Evolutionary conservation across 176 grass and related monocot genomes (phyloP).

Genomic region (Aechmea fasciata): DNA sequence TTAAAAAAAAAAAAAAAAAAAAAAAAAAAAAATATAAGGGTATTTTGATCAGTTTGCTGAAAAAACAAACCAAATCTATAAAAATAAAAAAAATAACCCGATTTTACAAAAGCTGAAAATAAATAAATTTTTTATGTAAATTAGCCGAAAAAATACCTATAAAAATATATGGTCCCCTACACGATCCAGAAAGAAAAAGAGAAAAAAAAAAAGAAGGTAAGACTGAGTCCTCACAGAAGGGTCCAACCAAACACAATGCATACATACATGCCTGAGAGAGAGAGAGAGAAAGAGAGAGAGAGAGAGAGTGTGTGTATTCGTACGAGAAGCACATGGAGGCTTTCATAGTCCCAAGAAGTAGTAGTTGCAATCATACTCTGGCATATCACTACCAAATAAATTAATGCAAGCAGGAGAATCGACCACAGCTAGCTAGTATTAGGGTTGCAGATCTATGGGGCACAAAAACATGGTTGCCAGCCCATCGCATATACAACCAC

Average conservation of each 20-base stretch:
- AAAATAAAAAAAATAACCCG: too few relatives aligned
- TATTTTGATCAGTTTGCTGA: too few relatives aligned
- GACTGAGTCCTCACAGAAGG: background rate
- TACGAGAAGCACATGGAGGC: background rate
- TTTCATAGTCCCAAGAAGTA: background rate
- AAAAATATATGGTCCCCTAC: too few relatives aligned
- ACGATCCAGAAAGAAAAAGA: background rate
- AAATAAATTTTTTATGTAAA: too few relatives aligned
- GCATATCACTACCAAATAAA: background rate
- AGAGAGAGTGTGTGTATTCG: background rate
- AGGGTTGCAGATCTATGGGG: background rate
- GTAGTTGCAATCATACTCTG: background rate
- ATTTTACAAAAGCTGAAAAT: too few relatives aligned
- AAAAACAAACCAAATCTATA: too few relatives aligned
- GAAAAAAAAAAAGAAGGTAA: background rate
- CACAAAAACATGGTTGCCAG: background rate
- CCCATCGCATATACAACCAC: background rate
- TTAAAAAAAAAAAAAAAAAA: too few relatives aligned
- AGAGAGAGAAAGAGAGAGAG: too few relatives aligned
- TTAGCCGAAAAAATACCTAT: too few relatives aligned
- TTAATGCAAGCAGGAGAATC: background rate
- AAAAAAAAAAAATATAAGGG: too few relatives aligned
- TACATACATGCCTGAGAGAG: background rate
- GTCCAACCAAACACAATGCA: background rate
- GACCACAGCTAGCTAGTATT: background rate